Conservation (phyloP, 176 grass and related monocot genomes). For the Musa beccarii region DNA sequence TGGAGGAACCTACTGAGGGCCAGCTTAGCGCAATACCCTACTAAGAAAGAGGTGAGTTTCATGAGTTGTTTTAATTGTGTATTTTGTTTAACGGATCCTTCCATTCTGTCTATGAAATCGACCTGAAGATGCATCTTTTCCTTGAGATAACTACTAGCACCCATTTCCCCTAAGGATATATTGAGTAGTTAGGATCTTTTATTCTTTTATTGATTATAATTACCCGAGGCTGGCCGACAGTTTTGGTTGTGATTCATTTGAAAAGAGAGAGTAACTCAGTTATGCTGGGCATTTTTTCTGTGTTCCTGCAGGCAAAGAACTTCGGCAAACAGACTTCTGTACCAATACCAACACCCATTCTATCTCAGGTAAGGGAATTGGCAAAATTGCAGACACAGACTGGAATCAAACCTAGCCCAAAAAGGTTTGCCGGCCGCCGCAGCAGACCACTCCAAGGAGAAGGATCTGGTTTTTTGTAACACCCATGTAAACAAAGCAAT, state of each 20-base stretch:
- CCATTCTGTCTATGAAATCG: too few relatives aligned
- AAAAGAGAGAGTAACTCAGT: too few relatives aligned
- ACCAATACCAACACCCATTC: conserved; percentile 68
- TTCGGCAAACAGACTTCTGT: conserved; percentile 52
- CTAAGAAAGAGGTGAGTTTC: conserved; percentile 47
- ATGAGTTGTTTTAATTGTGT: not conserved
- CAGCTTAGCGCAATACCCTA: conserved; percentile 46
- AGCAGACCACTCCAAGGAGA: conserved; percentile 51
- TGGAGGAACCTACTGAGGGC: conserved; percentile 96
- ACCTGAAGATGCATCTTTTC: too few relatives aligned
- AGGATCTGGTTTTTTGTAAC: conserved; percentile 84
- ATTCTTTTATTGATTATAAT: too few relatives aligned
- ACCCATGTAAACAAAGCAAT: conserved; percentile 5
- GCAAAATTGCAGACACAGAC: conserved; percentile 44
- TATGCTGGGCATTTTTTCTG: conserved; percentile 5
- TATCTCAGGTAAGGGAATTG: conserved; percentile 74
- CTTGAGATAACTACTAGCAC: too few relatives aligned
- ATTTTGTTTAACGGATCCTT: not conserved
- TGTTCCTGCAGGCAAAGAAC: conserved; percentile 40
- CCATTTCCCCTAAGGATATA: too few relatives aligned
- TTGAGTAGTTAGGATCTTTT: too few relatives aligned
- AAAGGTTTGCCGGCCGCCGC: conserved; percentile 29
- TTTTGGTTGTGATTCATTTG: too few relatives aligned
- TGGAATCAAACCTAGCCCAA: conserved; percentile 21
- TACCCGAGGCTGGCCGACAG: too few relatives aligned